A percentile compares a stretch with the other conserved stretches of the same genome.
Conservation (phyloP, 202 grass and related monocot genomes). For the Musa balbisiana region DNA sequence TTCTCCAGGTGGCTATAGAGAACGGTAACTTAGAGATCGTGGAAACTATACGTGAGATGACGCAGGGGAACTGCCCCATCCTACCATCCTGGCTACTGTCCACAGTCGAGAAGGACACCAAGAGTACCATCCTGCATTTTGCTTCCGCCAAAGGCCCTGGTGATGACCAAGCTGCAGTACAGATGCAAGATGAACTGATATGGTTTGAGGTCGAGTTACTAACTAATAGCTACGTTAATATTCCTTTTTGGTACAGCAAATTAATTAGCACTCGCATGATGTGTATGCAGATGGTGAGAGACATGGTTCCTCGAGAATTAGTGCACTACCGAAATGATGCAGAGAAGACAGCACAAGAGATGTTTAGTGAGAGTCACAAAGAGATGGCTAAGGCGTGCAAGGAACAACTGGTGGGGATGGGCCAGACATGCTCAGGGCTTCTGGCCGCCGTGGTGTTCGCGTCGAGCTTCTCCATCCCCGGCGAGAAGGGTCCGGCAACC, state of each 20-base stretch:
- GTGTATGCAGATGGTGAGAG: background rate
- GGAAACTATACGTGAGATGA: background rate
- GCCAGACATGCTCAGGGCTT: constrained; percentile 11
- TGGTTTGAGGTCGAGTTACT: background rate
- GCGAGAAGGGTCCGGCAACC: constrained; percentile 15
- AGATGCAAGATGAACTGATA: background rate
- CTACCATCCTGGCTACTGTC: constrained; percentile 5
- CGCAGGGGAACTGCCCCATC: background rate
- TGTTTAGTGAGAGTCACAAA: constrained; percentile 18
- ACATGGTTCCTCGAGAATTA: background rate
- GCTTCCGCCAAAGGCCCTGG: background rate
- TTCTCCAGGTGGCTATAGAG: constrained; percentile 28
- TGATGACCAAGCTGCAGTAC: background rate
- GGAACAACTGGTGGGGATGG: background rate
- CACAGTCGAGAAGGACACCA: background rate
- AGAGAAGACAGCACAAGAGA: constrained; percentile 15
- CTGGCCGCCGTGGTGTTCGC: background rate
- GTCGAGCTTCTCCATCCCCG: constrained; percentile 20
- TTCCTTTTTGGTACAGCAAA: too few relatives aligned
- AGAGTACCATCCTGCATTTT: background rate
- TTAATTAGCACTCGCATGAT: too few relatives aligned
- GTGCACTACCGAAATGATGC: background rate
- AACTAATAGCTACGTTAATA: too few relatives aligned
- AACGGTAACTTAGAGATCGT: constrained; percentile 19
- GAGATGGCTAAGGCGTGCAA: background rate